Evolutionary conservation across 352 stramenopile species (phyloP).

Genomic region (Thalassiosira sp.): DNA sequence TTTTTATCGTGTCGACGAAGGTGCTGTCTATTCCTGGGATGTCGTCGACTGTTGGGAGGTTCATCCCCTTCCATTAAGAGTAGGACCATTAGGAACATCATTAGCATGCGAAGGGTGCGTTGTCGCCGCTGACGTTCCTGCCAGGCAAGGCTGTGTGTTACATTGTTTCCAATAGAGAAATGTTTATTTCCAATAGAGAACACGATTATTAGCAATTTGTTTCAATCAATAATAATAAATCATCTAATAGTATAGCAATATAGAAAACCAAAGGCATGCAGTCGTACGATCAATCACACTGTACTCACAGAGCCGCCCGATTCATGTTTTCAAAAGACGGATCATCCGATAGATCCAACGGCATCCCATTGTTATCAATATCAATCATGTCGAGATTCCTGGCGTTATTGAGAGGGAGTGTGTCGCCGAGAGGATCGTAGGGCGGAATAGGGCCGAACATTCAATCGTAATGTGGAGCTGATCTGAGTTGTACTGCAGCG

Average conservation of each 20-base stretch:
- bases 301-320: slow-evolving; percentile 23
- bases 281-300: not conserved
- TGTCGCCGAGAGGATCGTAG: slow-evolving; percentile 17
- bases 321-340: slow-evolving; percentile 21
- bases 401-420: slow-evolving; percentile 1
- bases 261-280: not conserved
- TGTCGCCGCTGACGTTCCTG: slow-evolving; percentile 76
- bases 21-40: slow-evolving; percentile 10
- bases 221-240: not conserved
- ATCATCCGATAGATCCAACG: not conserved
- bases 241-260: not conserved
- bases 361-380: not conserved
- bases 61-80: slow-evolving; percentile 83
- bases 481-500: too few species aligned
- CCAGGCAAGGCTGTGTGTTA: slow-evolving; percentile 38
- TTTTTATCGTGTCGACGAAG: not conserved
- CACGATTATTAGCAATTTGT: too few species aligned
- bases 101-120: slow-evolving; percentile 67
- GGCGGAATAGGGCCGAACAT: slow-evolving; percentile 43
- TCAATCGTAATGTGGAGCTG: too few species aligned
- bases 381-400: slow-evolving; percentile 9
- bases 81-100: slow-evolving; percentile 82
- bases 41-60: slow-evolving; percentile 25
- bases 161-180: not conserved
- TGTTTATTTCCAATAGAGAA: too few species aligned